Conservation (phyloP, 2,329 filamentous ascomycete genomes). For the Teratosphaeria destructans region DNA sequence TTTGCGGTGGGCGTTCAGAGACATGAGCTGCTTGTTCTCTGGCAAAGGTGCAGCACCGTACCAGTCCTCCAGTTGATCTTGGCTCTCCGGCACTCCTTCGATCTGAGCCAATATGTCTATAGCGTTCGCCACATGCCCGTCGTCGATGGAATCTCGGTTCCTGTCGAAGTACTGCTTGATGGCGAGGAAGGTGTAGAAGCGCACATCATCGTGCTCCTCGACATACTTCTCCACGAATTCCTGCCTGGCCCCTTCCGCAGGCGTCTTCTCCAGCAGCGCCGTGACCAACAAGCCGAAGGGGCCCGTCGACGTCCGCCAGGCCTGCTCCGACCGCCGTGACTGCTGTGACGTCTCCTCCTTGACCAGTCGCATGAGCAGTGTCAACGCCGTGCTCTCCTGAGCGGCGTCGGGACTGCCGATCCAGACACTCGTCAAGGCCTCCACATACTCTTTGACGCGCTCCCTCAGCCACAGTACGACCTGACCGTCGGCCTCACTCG, state of each 20-base stretch:
- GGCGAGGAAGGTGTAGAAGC: slow-evolving; percentile 69
- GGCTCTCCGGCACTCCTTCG: slow-evolving; percentile 58
- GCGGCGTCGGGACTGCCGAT: slow-evolving; percentile 48
- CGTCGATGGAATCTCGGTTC: slow-evolving; percentile 5
- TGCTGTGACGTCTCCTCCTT: slow-evolving; percentile 63
- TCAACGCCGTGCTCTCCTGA: slow-evolving; percentile 58
- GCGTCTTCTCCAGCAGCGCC: slow-evolving; percentile 48
- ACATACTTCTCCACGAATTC: slow-evolving; percentile 72
- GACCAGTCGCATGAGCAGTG: slow-evolving; percentile 70
- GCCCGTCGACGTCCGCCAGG: slow-evolving; percentile 50
- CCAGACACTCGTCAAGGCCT: slow-evolving; percentile 42
- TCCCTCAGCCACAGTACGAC: slow-evolving; percentile 72
- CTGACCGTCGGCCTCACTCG: slow-evolving; percentile 62
- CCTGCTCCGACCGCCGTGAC: slow-evolving; percentile 40
- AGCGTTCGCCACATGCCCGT: slow-evolving; percentile 41
- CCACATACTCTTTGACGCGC: slow-evolving; percentile 56
- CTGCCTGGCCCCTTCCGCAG: slow-evolving; percentile 50
- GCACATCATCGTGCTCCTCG: slow-evolving; percentile 71
- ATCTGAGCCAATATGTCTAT: slow-evolving; percentile 56
- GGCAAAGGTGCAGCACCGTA: slow-evolving; percentile 49
- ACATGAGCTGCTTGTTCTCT: slow-evolving; percentile 45
- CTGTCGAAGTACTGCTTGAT: slow-evolving; percentile 46
- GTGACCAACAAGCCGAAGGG: slow-evolving; percentile 57
- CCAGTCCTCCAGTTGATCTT: slow-evolving; percentile 57
- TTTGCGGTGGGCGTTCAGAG: slow-evolving; percentile 61